These are phyloP conservation scores for Dactylellina drechsleri DNA, from an alignment of 2,329 filamentous ascomycete genomes.

Conservation along the genomic window DNA sequence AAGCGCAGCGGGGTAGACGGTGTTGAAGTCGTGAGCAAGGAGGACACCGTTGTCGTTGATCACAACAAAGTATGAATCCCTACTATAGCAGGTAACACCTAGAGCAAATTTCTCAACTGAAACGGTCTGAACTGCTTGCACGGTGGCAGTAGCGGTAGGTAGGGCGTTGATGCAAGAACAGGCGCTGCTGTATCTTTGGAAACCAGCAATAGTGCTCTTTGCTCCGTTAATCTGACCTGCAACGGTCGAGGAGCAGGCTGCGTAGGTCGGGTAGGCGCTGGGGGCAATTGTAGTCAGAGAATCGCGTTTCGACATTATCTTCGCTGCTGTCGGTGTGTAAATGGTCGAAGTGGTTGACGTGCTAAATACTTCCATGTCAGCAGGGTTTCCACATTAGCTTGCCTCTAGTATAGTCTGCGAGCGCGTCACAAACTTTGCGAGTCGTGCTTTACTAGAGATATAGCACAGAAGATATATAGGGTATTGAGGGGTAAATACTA, in stretches of 20 bases:
- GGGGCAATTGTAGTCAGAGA: no score
- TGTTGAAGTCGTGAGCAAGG: conserved; percentile 18
- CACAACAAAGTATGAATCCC: conserved; percentile 18
- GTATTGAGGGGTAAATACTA: conserved; percentile 3
- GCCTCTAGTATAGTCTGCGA: no score
- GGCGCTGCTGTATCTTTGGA: conserved; percentile 22
- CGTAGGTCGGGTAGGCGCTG: conserved; percentile 3
- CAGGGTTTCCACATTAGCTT: no score
- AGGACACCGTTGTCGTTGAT: conserved; percentile 1
- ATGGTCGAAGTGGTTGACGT: no score
- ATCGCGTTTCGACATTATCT: no score
- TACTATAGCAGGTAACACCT: background rate
- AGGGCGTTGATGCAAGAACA: conserved; percentile 16
- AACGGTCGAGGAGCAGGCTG: conserved; percentile 18
- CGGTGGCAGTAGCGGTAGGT: conserved; percentile 2
- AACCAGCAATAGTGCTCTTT: background rate
- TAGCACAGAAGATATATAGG: no score
- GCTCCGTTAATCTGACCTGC: background rate
- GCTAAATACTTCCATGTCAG: no score
- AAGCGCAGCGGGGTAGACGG: background rate
- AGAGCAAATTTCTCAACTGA: conserved; percentile 5
- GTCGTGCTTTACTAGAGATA: no score
- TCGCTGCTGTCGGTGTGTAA: no score
- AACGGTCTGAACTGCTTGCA: conserved; percentile 18
- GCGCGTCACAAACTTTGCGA: no score